Evolutionary conservation across 2,329 filamentous ascomycete species (phyloP), one percentile per base, ranked within the genome.

Genomic region (Alternaria infectoria): DNA sequence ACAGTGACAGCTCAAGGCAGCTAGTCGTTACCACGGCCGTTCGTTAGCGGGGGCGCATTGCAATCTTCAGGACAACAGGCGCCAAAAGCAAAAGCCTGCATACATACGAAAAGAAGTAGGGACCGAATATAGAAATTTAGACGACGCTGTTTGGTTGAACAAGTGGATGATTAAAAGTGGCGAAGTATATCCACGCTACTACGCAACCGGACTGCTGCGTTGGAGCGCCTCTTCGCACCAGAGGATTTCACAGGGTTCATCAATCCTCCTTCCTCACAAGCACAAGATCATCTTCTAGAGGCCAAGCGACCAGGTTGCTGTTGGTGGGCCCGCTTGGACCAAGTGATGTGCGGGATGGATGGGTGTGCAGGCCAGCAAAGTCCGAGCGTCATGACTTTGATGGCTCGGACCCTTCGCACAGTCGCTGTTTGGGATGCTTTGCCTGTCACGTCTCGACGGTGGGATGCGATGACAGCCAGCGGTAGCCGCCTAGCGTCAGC

Each of bases 321-420:
- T 74, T 76, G 73, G 73, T 71, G 69, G 70, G 66, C 65, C 69
- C 69, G 76, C 74, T 75, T 68, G 72, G 71, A 72, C 76, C 74
- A 76, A 75, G 70, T 77, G 77, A 79, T 79, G 76, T 78, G 77
- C 77, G 76, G 76, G 74, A 78, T 76, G 76, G 74, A 78, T 76
- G 75, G 75, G 75, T 77, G 76, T 67, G 66, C 73, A 71, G 66
- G 66, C 66, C 61, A 68, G 45, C 30, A 59, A 17, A 51, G 65
- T 67, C 67, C 62, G 68, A 70, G 68, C 67, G 63, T 69, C 61
- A 69, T 67, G 60, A 59, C 72, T 68, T 40, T 67, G 59, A 64
- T 63, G 62, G 61, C 62, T 55, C 66, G 59, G 66, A 66, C 62
- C 59, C 60, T 66, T 66, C 46, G 62, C 55, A 62, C 50, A 56